These are phyloP conservation scores for Penicillium brevicompactum DNA, from an alignment of 2,329 filamentous ascomycete species.

Conservation along the genomic window DNA sequence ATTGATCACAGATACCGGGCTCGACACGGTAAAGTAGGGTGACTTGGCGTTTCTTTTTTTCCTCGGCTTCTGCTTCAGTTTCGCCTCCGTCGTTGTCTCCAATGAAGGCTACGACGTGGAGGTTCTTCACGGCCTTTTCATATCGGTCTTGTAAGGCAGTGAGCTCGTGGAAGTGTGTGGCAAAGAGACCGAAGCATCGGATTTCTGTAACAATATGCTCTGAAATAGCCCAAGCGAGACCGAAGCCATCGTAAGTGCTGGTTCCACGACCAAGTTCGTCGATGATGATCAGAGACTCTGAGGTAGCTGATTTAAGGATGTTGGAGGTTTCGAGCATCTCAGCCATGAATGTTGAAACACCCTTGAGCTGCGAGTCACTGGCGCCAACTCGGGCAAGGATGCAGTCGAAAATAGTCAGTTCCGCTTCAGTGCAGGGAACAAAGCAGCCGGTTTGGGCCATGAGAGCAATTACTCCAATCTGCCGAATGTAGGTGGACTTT, in stretches of 20 bases:
- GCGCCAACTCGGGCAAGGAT: slow-evolving; percentile 95
- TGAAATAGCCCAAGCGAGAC: slow-evolving; percentile 97
- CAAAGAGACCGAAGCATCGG: slow-evolving; percentile 90
- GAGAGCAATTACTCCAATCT: slow-evolving; percentile 92
- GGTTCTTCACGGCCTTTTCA: slow-evolving; percentile 77
- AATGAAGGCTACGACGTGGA: slow-evolving; percentile 96
- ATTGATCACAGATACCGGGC: slow-evolving; percentile 93
- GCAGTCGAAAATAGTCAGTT: slow-evolving; percentile 93
- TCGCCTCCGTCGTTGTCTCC: slow-evolving; percentile 54
- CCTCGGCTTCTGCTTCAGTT: slow-evolving; percentile 36
- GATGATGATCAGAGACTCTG: slow-evolving; percentile 96
- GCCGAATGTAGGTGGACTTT: slow-evolving; percentile 97
- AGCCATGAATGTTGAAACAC: slow-evolving; percentile 98
- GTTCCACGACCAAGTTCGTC: slow-evolving; percentile 96
- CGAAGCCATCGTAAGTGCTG: slow-evolving; percentile 97
- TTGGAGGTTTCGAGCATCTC: slow-evolving; percentile 99
- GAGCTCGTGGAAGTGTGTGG: slow-evolving; percentile 97
- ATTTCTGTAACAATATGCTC: slow-evolving; percentile 97
- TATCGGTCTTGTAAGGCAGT: slow-evolving; percentile 87
- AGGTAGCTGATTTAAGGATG: slow-evolving; percentile 94
- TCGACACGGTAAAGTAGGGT: slow-evolving; percentile 97
- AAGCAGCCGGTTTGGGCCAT: slow-evolving; percentile 98
- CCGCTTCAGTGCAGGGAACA: slow-evolving; percentile 86
- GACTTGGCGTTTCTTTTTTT: slow-evolving; percentile 73
- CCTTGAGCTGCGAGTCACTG: slow-evolving; percentile 94